Evolutionary conservation across 2,329 filamentous ascomycete genomes (phyloP).

Genomic region (Colletotrichum caudatum): DNA sequence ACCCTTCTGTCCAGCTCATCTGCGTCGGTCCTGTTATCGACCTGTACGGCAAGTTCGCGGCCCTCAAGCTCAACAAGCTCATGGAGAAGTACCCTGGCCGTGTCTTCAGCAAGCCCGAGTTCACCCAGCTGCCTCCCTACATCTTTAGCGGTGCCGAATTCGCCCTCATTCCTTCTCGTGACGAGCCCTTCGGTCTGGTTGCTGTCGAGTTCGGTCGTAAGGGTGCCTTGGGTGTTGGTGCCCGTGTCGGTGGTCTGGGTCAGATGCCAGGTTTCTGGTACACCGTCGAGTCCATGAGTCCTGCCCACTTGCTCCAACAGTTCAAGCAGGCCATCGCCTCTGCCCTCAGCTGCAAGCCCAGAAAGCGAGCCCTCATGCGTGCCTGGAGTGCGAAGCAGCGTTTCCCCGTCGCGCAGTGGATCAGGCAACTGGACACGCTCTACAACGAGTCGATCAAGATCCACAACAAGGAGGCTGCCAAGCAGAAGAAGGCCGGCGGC

Average conservation of each 20-base stretch:
- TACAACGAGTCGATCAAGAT: conserved; percentile 71
- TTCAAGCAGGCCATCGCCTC: conserved; percentile 74
- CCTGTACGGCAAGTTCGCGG: conserved; percentile 75
- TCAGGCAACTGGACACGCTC: conserved; percentile 72
- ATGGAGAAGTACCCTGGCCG: conserved; percentile 75
- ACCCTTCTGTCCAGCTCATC: conserved; percentile 71
- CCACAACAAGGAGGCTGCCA: conserved; percentile 49
- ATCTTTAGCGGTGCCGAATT: conserved; percentile 78
- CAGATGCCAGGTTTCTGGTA: conserved; percentile 81
- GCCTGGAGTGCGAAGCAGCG: conserved; percentile 73
- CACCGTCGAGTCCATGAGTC: conserved; percentile 74
- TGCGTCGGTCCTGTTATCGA: conserved; percentile 75
- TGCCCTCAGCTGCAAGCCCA: conserved; percentile 67
- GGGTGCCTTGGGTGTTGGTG: conserved; percentile 74
- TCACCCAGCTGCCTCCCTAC: conserved; percentile 74
- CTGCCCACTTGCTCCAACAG: conserved; percentile 72
- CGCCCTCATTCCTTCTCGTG: conserved; percentile 74
- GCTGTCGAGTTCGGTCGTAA: conserved; percentile 78
- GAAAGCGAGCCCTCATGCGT: conserved; percentile 71
- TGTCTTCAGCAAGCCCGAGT: conserved; percentile 76
- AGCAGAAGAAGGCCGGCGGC: conserved; percentile 39
- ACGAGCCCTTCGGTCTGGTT: conserved; percentile 77
- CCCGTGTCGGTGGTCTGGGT: conserved; percentile 74
- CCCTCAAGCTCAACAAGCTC: conserved; percentile 72
- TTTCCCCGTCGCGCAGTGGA: conserved; percentile 76